Conservation (phyloP, 441 rosid species). For the Arabidopsis lyrata region DNA sequence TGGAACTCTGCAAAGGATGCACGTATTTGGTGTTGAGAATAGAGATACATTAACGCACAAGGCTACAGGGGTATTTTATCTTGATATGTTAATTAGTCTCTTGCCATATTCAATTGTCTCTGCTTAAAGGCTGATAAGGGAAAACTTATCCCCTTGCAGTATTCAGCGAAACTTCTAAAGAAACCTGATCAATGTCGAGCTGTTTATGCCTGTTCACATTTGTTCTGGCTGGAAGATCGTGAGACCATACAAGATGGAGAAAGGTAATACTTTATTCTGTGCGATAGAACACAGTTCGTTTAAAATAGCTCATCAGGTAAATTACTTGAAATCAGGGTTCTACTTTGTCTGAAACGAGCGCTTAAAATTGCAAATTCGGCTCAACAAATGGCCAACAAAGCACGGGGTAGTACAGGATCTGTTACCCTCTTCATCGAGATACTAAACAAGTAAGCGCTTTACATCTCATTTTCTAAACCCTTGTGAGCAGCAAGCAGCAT, state of each 20-base stretch:
- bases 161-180: slow-evolving; percentile 97
- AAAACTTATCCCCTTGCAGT: slow-evolving; percentile 59
- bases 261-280: slow-evolving; percentile 52
- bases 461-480: background rate
- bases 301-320: too few relatives aligned
- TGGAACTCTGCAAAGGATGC: slow-evolving; percentile 98
- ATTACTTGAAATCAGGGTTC: slow-evolving; percentile 59
- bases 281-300: too few relatives aligned
- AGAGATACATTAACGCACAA: slow-evolving; percentile 98
- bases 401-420: slow-evolving; percentile 83
- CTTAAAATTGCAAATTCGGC: slow-evolving; percentile 95
- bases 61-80: slow-evolving; percentile 87
- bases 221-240: slow-evolving; percentile 96
- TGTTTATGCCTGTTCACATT: slow-evolving; percentile 92
- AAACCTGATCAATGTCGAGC: slow-evolving; percentile 99
- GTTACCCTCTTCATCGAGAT: slow-evolving; percentile 88
- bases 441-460: slow-evolving; percentile 74
- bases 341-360: slow-evolving; percentile 94
- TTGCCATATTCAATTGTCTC: slow-evolving; percentile 20
- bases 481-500: background rate
- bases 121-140: slow-evolving; percentile 41
- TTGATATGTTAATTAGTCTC: slow-evolving; percentile 24
- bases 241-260: slow-evolving; percentile 93
- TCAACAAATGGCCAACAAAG: slow-evolving; percentile 81
- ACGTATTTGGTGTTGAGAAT: slow-evolving; percentile 96